Evolutionary conservation across 495 filamentous ascomycete genomes (phyloP).

Genomic region (Neurospora sp.): DNA sequence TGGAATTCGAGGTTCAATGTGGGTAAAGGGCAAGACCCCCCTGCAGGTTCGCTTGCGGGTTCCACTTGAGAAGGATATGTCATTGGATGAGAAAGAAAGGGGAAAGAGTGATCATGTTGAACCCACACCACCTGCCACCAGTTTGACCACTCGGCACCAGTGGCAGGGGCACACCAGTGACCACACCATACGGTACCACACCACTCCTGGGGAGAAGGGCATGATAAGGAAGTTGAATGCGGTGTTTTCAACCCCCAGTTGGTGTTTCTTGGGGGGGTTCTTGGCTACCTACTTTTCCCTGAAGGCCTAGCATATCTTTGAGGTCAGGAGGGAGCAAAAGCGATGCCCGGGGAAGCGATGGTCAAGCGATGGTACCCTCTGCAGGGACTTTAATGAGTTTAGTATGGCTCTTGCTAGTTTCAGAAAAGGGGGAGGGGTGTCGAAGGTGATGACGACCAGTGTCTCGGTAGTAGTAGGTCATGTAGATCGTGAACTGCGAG

Average conservation of each 20-base stretch:
- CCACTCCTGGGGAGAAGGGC: neutral
- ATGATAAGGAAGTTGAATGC: neutral
- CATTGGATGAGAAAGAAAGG: neutral
- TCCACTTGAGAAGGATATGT: no score
- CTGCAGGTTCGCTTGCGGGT: no score
- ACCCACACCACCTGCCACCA: neutral
- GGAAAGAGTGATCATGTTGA: neutral
- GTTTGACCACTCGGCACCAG: neutral
- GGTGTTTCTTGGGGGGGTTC: neutral
- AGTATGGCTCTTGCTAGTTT: neutral
- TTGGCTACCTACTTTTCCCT: neutral
- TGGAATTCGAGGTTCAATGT: no score
- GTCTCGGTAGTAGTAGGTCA: neutral
- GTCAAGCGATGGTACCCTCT: neutral
- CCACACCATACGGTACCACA: neutral
- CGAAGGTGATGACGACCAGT: neutral
- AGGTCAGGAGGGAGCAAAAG: neutral
- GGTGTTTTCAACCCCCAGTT: neutral
- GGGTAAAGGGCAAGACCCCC: no score
- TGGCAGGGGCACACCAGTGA: no score
- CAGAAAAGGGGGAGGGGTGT: neutral
- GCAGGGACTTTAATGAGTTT: neutral
- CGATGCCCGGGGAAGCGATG: neutral
- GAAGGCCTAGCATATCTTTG: no score
- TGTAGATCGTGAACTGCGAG: neutral